A percentile compares a stretch with the other conserved stretches of the same genome.
Evolutionary conservation across 257 asterid genomes (phyloP).

Genomic region (Verbena officinalis): DNA sequence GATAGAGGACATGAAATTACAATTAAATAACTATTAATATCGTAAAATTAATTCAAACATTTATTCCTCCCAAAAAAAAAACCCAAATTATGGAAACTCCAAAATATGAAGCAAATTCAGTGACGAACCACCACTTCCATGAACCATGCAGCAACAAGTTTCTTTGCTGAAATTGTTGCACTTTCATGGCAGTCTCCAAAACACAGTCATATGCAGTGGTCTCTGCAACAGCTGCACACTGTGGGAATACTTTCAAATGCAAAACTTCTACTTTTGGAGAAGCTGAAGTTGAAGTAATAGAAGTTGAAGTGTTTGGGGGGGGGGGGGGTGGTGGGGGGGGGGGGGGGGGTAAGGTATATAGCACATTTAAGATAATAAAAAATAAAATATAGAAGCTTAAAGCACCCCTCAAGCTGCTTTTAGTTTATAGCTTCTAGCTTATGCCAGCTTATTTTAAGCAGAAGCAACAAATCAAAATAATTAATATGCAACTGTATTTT

Average conservation of each 20-base stretch:
- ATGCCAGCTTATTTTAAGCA: too few species aligned
- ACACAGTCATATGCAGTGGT: constrained; percentile 90
- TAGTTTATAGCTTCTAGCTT: too few species aligned
- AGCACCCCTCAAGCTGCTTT: too few species aligned
- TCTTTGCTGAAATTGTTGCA: constrained; percentile 80
- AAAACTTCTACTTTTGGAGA: too few species aligned
- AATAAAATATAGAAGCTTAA: too few species aligned
- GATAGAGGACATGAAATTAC: not conserved
- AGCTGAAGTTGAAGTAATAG: too few species aligned
- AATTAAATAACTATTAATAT: constrained; percentile 2
- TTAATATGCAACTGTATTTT: constrained; percentile 69
- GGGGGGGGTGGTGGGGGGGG: too few species aligned
- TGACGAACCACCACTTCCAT: constrained; percentile 89
- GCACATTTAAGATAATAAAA: too few species aligned
- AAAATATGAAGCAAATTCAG: constrained; percentile 79
- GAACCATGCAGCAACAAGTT: constrained; percentile 71
- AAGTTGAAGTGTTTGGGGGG: too few species aligned
- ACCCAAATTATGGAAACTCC: constrained; percentile 61
- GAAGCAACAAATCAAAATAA: too few species aligned
- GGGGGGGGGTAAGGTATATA: too few species aligned
- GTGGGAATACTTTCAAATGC: constrained; percentile 8
- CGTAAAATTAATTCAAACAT: not conserved
- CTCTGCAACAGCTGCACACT: constrained; percentile 89
- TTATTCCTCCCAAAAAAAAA: constrained; percentile 9
- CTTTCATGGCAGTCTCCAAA: constrained; percentile 90